phyloP scores from a whole-genome alignment of 306 rosid species.

The Castanea mollissima region DNA sequence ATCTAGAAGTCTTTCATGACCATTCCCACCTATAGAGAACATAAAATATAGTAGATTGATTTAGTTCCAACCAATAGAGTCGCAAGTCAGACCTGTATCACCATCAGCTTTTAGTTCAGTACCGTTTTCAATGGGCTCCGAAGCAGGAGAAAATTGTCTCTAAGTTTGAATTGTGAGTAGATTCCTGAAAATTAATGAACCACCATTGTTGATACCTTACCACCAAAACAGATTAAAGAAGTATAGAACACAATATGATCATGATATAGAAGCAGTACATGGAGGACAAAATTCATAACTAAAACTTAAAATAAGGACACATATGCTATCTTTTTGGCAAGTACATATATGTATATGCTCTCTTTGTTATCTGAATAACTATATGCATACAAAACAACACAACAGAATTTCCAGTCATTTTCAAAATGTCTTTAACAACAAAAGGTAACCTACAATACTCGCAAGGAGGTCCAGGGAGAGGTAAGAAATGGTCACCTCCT shows the following conservation, averaged over 20 bases:
- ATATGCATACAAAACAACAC: not conserved
- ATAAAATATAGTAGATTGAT: not conserved
- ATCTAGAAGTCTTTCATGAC: not conserved
- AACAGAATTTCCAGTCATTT: not conserved
- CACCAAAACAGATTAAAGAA: not conserved
- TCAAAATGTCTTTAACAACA: not conserved
- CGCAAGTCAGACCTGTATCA: slow-evolving; percentile 49
- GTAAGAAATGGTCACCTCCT: not conserved
- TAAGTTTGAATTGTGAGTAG: slow-evolving; percentile 38
- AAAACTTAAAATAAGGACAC: not conserved
- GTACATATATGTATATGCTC: too few relatives aligned
- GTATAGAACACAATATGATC: not conserved
- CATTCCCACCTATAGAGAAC: not conserved
- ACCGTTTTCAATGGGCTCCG: slow-evolving; percentile 49
- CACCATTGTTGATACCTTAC: slow-evolving; percentile 3
- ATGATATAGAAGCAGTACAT: not conserved
- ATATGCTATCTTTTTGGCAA: not conserved
- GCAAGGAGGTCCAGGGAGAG: not conserved
- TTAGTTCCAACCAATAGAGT: not conserved
- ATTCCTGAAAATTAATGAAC: slow-evolving; percentile 47
- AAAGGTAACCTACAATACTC: not conserved
- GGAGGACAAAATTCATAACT: not conserved
- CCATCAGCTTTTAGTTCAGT: slow-evolving; percentile 41
- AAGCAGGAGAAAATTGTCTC: slow-evolving; percentile 77
- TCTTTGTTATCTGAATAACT: not conserved